phyloP scores from a whole-genome alignment of 495 filamentous ascomycete species.

The Aspergillus panamensis region DNA sequence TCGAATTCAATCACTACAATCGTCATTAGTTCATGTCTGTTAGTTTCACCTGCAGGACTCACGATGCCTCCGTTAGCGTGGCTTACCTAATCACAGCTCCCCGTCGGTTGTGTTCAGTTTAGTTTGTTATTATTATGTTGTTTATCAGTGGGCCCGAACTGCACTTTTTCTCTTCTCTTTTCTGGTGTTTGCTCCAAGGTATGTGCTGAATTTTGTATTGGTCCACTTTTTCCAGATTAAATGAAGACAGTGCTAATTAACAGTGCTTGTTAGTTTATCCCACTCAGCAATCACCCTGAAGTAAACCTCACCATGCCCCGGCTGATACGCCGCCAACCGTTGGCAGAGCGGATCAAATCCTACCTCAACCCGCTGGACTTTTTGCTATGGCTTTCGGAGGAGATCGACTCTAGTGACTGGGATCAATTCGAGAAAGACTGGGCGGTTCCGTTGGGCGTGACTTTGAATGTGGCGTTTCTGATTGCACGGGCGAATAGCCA shows the following conservation, averaged over 20 bases:
- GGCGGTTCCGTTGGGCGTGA: constrained; percentile 68
- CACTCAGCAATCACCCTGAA: neutral
- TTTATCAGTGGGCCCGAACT: constrained; percentile 18
- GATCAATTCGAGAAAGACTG: constrained; percentile 71
- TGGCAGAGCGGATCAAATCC: constrained; percentile 69
- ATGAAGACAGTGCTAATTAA: neutral
- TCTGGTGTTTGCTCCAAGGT: neutral
- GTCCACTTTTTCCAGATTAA: neutral
- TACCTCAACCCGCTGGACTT: constrained; percentile 86
- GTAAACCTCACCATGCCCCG: constrained; percentile 56
- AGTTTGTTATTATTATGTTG: constrained; percentile 13
- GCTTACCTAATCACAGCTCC: constrained; percentile 27
- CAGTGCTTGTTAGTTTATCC: neutral
- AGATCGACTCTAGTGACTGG: constrained; percentile 84
- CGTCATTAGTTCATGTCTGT: constrained; percentile 13
- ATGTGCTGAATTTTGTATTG: neutral
- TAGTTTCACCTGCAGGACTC: constrained; percentile 1
- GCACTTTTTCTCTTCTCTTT: constrained; percentile 1
- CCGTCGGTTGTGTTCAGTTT: constrained; percentile 4
- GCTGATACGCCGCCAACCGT: constrained; percentile 73
- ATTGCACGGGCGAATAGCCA: constrained; percentile 74
- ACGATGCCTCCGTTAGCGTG: constrained; percentile 8
- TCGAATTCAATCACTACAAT: constrained; percentile 7
- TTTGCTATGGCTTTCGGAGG: constrained; percentile 82
- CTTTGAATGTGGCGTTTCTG: constrained; percentile 74